These are phyloP conservation scores for Candida broadrunensis DNA, from an alignment of 805 yeast species.

Conservation along the genomic window DNA sequence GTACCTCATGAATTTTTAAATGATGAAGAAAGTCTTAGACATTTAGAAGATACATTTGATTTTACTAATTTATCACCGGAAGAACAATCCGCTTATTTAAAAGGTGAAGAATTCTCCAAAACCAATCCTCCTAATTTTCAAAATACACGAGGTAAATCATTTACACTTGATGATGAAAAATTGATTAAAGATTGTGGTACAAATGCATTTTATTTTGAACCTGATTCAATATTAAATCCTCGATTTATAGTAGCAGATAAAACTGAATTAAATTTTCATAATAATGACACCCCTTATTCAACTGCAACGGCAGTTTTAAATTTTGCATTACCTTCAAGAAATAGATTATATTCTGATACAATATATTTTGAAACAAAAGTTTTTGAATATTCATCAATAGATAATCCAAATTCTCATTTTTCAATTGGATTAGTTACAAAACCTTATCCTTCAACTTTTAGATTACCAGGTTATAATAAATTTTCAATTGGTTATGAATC, in stretches of 20 bases:
- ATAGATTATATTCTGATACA: constrained; percentile 31
- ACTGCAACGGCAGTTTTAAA: constrained; percentile 39
- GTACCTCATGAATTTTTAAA: constrained; percentile 38
- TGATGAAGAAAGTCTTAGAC: constrained; percentile 35
- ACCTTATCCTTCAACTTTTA: constrained; percentile 67
- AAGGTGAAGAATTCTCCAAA: constrained; percentile 32
- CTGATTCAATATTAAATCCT: constrained; percentile 29
- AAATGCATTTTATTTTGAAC: constrained; percentile 39
- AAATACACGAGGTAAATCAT: constrained; percentile 31
- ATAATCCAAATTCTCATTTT: constrained; percentile 45
- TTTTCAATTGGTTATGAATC: constrained; percentile 74
- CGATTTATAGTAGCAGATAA: constrained; percentile 37
- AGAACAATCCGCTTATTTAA: constrained; percentile 34
- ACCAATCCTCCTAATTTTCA: constrained; percentile 28
- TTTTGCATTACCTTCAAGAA: constrained; percentile 35
- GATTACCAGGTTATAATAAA: constrained; percentile 70
- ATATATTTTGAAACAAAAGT: constrained; percentile 62
- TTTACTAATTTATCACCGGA: constrained; percentile 37
- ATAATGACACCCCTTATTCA: constrained; percentile 37
- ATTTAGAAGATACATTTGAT: constrained; percentile 35
- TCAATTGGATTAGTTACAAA: constrained; percentile 67
- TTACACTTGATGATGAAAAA: constrained; percentile 24
- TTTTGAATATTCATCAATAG: constrained; percentile 23
- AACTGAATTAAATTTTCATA: constrained; percentile 33
- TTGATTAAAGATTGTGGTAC: constrained; percentile 36